Percentiles rank a stretch among this genome's conserved stretches.
These are phyloP conservation scores for Microcos paniculata DNA, from an alignment of 345 rosid species.

Conservation along the genomic window DNA sequence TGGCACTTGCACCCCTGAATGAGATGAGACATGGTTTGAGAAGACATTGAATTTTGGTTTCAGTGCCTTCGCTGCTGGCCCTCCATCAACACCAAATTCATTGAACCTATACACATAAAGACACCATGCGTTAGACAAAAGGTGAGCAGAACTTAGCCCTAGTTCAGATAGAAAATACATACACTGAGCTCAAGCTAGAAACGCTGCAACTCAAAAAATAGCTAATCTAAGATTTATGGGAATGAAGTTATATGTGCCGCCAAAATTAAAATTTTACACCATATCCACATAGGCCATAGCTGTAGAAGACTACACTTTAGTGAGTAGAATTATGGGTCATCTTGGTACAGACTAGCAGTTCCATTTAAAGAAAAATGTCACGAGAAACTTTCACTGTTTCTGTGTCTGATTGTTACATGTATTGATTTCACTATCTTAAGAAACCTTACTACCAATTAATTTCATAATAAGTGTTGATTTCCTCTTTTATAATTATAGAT, in stretches of 20 bases:
- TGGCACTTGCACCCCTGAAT: constrained; percentile 55
- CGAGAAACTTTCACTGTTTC: neutral
- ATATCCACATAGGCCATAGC: neutral
- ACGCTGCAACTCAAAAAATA: neutral
- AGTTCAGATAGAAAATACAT: neutral
- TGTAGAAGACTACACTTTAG: neutral
- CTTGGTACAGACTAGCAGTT: neutral
- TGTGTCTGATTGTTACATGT: neutral
- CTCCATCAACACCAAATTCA: constrained; percentile 64
- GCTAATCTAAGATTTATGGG: neutral
- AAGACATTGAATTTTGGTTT: constrained; percentile 46
- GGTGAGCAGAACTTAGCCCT: neutral
- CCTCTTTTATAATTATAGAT: neutral
- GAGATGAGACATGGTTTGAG: constrained; percentile 38
- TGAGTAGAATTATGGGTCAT: neutral
- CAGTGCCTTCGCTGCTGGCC: constrained; percentile 48
- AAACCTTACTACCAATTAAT: neutral
- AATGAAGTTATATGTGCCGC: neutral
- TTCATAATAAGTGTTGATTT: neutral
- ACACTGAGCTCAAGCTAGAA: neutral
- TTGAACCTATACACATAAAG: constrained; percentile 45
- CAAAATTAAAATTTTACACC: neutral
- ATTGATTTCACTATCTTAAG: neutral
- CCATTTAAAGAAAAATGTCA: neutral
- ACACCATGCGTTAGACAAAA: constrained; percentile 1